A percentile compares a stretch with the other conserved stretches of the same genome.
Evolutionary conservation across 2,329 filamentous ascomycete species (phyloP).

Genomic region (Exophiala calicioides): DNA sequence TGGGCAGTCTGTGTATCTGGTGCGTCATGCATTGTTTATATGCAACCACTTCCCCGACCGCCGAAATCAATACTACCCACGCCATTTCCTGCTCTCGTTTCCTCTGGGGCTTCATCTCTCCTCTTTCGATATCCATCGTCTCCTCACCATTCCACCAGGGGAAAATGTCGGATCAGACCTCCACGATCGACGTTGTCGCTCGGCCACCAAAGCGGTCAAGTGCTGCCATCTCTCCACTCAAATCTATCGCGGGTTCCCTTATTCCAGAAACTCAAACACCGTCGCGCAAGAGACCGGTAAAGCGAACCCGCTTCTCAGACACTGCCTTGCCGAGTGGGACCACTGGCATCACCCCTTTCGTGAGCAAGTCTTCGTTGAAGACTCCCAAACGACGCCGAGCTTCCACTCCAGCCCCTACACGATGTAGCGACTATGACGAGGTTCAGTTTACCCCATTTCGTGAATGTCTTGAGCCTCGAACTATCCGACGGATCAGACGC

Average conservation of each 20-base stretch:
- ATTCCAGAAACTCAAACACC: constrained; percentile 25
- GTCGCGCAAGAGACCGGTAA: constrained; percentile 34
- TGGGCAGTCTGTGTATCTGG: constrained; percentile 18
- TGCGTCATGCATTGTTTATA: constrained; percentile 21
- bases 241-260: constrained; percentile 8
- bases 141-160: not conserved
- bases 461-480: constrained; percentile 45
- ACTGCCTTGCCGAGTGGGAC: constrained; percentile 34
- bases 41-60: constrained; percentile 20
- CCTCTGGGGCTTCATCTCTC: too few relatives aligned
- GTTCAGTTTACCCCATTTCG: constrained; percentile 49
- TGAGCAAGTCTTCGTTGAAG: constrained; percentile 42
- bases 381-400: constrained; percentile 30
- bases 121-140: not conserved
- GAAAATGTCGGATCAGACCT: constrained; percentile 8
- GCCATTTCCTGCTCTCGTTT: not conserved
- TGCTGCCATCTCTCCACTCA: constrained; percentile 27
- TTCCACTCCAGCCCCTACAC: constrained; percentile 33
- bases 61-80: too few relatives aligned
- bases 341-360: constrained; percentile 49
- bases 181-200: constrained; percentile 8
- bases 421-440: constrained; percentile 34
- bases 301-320: constrained; percentile 50
- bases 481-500: constrained; percentile 46
- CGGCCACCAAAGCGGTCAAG: constrained; percentile 27